These are phyloP conservation scores for Blastomyces gilchristii DNA, from an alignment of 2,329 filamentous ascomycete genomes.

Conservation along the genomic window DNA sequence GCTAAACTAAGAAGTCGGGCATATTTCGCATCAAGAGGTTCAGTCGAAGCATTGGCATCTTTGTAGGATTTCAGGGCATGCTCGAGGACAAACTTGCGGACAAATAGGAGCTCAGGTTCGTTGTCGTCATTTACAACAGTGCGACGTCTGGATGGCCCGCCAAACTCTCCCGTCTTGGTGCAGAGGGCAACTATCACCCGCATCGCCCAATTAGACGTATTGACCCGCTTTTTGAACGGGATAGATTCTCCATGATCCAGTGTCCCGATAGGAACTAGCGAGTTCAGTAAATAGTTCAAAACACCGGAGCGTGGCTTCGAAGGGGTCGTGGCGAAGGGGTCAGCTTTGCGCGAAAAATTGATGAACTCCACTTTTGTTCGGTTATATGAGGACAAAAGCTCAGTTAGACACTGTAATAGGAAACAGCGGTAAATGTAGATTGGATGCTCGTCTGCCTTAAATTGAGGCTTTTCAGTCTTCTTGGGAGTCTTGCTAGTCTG, in stretches of 20 bases:
- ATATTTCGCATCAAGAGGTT: slow-evolving; percentile 76
- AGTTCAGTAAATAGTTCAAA: slow-evolving; percentile 84
- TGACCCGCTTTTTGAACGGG: slow-evolving; percentile 68
- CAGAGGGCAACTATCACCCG: slow-evolving; percentile 79
- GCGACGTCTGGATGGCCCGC: slow-evolving; percentile 46
- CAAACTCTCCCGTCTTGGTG: slow-evolving; percentile 72
- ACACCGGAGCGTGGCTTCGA: slow-evolving; percentile 89
- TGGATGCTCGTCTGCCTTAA: slow-evolving; percentile 86
- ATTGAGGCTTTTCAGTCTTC: slow-evolving; percentile 59
- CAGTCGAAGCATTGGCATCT: slow-evolving; percentile 67
- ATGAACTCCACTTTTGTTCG: slow-evolving; percentile 97
- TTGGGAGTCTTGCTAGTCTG: slow-evolving; percentile 32
- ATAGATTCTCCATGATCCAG: slow-evolving; percentile 65
- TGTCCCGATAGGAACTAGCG: slow-evolving; percentile 57
- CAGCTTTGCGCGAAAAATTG: slow-evolving; percentile 90
- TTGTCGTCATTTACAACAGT: slow-evolving; percentile 31
- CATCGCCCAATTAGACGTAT: slow-evolving; percentile 77
- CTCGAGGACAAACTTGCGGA: slow-evolving; percentile 89
- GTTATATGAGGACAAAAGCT: slow-evolving; percentile 84
- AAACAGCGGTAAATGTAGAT: slow-evolving; percentile 97
- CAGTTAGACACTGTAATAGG: slow-evolving; percentile 79
- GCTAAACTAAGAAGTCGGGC: slow-evolving; percentile 76
- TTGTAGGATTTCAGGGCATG: slow-evolving; percentile 87
- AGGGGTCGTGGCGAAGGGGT: slow-evolving; percentile 71
- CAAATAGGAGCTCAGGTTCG: slow-evolving; percentile 58